Base-by-base conservation (phyloP, 139 green algal species). In the Prasinococcaceae sp. region DNA sequence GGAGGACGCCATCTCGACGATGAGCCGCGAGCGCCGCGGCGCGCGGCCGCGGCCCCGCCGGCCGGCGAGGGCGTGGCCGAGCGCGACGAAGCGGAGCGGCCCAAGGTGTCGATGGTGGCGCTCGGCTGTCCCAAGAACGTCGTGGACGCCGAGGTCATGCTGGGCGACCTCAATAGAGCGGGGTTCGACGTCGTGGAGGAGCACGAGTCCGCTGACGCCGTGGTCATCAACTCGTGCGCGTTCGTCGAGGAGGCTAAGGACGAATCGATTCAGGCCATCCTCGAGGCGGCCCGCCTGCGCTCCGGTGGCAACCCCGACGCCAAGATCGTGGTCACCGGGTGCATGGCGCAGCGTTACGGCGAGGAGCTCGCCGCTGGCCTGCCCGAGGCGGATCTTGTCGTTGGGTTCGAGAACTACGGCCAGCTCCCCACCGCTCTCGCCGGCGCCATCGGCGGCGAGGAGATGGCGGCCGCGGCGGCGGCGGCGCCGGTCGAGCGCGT, bases 221-320 rank as follows among this genome's bases (percentile, higher is more conserved):
- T 94, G 38, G 68, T 92, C 2, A 43, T 93, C 32, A 92, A 93
- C 68, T 92, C 85, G 0, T 94, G 84, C 42, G 75, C 55, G 6
- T 93, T 93, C 72, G 81, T 94, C 35, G 84, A 93, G 50, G 78
- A 92, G 50, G 84, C 84, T 8, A 92, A 93, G 64, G 65, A 69
- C 20, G 84, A 93, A 63, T 82, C 66, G 1, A 63, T 93, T 1
- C 77, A 92, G 53, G 80, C 81, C 38, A 92, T 94, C 41, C 64
- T 92, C 22, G 73, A 84, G 53, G 81, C 80, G 9, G 69, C n/a
- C n/a, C n/a, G n/a, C n/a, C 79, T 4, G 45, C 50, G 6, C 41
- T 89, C 24, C 86, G 86, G 32, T 9, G 59, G 63, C 47, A 74
- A 84, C 37, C 73, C 73, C 26, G 68, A 41, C 0, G 22, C 22